A percentile compares a stretch with the other conserved stretches of the same genome.
Evolutionary conservation across 495 filamentous ascomycete species (phyloP).

Genomic region (Echria macrotheca): DNA sequence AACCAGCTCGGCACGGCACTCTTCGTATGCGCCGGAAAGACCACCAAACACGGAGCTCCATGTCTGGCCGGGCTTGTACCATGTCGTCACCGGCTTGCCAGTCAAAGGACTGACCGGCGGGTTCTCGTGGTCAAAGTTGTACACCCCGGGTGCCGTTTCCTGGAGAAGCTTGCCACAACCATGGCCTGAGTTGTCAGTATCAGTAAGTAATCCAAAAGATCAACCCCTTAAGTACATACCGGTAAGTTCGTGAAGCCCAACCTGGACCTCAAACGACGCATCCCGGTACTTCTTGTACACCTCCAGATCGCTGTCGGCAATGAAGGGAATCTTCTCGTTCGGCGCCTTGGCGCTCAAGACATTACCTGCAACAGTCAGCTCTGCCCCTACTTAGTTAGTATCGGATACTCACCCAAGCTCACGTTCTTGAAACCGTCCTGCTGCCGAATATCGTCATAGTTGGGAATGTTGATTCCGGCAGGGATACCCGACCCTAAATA

Average conservation of each 20-base stretch:
- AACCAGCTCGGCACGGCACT: slow-evolving; percentile 70
- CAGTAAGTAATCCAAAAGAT: too few relatives aligned
- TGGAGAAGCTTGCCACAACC: slow-evolving; percentile 93
- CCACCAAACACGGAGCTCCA: slow-evolving; percentile 90
- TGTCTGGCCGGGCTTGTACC: slow-evolving; percentile 90
- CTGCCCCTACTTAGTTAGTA: not conserved
- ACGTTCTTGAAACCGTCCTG: slow-evolving; percentile 98
- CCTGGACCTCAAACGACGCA: slow-evolving; percentile 87
- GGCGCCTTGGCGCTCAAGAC: slow-evolving; percentile 85
- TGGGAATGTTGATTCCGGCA: slow-evolving; percentile 72
- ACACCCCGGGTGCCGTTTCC: slow-evolving; percentile 72
- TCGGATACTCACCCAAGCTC: slow-evolving; percentile 21
- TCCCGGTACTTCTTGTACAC: slow-evolving; percentile 78
- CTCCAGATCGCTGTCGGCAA: slow-evolving; percentile 63
- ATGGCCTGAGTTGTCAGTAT: slow-evolving; percentile 41
- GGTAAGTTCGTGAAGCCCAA: slow-evolving; percentile 91
- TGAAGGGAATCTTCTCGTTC: slow-evolving; percentile 85
- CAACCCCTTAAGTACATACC: too few relatives aligned
- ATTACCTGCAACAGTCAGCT: slow-evolving; percentile 58
- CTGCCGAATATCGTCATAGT: slow-evolving; percentile 93
- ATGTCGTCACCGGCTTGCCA: slow-evolving; percentile 69
- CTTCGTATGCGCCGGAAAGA: slow-evolving; percentile 79
- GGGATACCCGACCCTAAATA: slow-evolving; percentile 65
- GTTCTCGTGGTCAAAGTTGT: slow-evolving; percentile 77
- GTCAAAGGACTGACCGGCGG: slow-evolving; percentile 79